Percentiles rank a stretch among this genome's conserved stretches.
Evolutionary conservation across 371 early-diverging fungal species (phyloP).

Genomic region (Capillidium heterosporum): DNA sequence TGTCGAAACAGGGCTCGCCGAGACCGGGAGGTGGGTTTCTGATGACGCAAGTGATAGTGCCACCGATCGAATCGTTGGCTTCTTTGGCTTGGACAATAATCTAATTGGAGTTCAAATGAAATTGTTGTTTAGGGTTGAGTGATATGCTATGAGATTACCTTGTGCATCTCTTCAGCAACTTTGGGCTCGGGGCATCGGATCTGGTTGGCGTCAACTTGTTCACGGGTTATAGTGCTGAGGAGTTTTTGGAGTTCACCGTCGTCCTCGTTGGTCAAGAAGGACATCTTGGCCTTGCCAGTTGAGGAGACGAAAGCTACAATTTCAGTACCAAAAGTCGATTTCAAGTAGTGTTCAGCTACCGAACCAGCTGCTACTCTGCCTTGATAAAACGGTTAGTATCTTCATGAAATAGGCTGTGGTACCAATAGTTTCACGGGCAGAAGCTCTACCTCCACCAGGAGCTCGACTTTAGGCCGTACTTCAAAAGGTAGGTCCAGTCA

Average conservation of each 20-base stretch:
- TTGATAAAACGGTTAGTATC: background rate
- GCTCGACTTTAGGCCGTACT: constrained; percentile 89
- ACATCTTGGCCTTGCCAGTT: constrained; percentile 67
- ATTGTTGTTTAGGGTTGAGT: background rate
- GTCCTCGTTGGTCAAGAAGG: constrained; percentile 31
- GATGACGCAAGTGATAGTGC: constrained; percentile 93
- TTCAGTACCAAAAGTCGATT: constrained; percentile 60
- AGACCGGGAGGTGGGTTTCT: constrained; percentile 84
- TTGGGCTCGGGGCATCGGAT: constrained; percentile 58
- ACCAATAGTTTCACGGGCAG: constrained; percentile 93
- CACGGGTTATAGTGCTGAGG: constrained; percentile 49
- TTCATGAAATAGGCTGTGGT: background rate
- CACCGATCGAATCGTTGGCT: constrained; percentile 83
- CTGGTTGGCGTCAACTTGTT: constrained; percentile 42
- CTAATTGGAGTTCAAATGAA: no score
- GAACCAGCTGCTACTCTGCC: constrained; percentile 85
- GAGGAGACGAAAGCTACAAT: constrained; percentile 88
- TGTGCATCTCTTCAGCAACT: constrained; percentile 37
- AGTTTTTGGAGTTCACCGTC: constrained; percentile 35
- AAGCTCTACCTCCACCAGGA: constrained; percentile 88
- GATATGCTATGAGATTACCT: constrained; percentile 18
- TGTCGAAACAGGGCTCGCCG: constrained; percentile 96
- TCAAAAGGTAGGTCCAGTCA: constrained; percentile 89
- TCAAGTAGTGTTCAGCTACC: constrained; percentile 87
- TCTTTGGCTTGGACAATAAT: constrained; percentile 56